A percentile compares a stretch with the other conserved stretches of the same genome.
Conservation (phyloP, 345 rosid species). For the Durio zibethinus region DNA sequence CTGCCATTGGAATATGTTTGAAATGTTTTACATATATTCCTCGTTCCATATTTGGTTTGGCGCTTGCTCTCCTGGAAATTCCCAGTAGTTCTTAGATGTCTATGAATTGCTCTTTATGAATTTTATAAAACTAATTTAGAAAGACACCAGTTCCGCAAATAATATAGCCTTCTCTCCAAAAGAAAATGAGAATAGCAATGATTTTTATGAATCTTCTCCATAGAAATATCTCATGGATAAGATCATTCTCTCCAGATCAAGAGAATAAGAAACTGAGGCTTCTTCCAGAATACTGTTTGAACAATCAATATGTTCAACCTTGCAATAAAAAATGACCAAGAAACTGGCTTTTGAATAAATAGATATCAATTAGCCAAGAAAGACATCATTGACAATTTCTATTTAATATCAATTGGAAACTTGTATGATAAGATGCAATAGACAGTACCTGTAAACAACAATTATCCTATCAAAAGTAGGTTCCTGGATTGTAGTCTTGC, state of each 20-base stretch:
- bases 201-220: not conserved
- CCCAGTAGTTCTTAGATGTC: conserved; percentile 19
- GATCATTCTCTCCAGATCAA: not conserved
- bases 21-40: conserved; percentile 90
- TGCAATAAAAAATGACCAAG: not conserved
- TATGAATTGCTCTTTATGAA: not conserved
- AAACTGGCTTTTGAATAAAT: not conserved
- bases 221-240: not conserved
- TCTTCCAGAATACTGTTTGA: not conserved
- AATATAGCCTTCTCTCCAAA: not conserved
- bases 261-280: not conserved
- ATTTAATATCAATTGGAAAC: not conserved
- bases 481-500: conserved; percentile 80
- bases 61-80: conserved; percentile 61
- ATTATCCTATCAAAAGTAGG: conserved; percentile 95
- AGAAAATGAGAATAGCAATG: not conserved
- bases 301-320: conserved; percentile 7
- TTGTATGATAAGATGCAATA: conserved; percentile 14
- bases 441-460: conserved; percentile 78
- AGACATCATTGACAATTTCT: not conserved
- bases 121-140: not conserved
- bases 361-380: not conserved
- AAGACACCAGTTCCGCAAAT: not conserved
- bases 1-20: conserved; percentile 98
- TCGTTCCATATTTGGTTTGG: conserved; percentile 50